Base-by-base conservation (phyloP, 2,329 filamentous ascomycete species). In the Venturia nashicola region DNA sequence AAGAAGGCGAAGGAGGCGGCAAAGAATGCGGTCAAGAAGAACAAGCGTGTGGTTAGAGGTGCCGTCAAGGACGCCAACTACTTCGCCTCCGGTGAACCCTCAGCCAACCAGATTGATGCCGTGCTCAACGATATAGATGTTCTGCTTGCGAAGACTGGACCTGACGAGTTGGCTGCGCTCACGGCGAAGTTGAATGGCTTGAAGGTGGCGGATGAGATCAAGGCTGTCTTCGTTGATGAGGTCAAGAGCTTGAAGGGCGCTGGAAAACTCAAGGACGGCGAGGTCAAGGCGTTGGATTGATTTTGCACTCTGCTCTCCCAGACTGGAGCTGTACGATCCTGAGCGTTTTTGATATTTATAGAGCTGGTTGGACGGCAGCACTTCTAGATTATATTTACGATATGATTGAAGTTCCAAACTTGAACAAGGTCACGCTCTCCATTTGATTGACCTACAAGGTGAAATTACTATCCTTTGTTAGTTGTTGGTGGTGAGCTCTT, bases 1-100 rank as follows among this genome's bases (percentile, higher is more conserved):
- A 99, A 97, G 86, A 99, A 99, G 84, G 88, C 89, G 66, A 99
- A 97, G 82, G 94, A 99, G 78, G 93, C 93, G 1, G 94, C 94
- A 65, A 99, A 99, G 86, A 97, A 91, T 73, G 94, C 94, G 16
- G 89, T 94, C 72, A 99, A 99, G 89, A 99, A 99, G 89, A 99
- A 99, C 85, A 97, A 97, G 85, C 91, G 94, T 82, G 89, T 97
- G 59, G 86, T 99, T 71, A 91, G 95, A 77, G 87, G 86, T 67
- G 91, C 90, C 68, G 89, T 93, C 78, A 99, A 99, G 83, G 94
- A 99, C 69, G 92, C 90, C 72, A 97, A 97, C 83, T 99, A 99
- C 86, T 97, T 99, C 76, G 82, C 81, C 65, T 80, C 80, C 23
- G 79, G 74, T 43, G 88, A 86, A 63, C 88, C 92, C 66, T 83